Base-by-base conservation (phyloP, 2,329 filamentous ascomycete species). In the Talaromyces sp. region DNA sequence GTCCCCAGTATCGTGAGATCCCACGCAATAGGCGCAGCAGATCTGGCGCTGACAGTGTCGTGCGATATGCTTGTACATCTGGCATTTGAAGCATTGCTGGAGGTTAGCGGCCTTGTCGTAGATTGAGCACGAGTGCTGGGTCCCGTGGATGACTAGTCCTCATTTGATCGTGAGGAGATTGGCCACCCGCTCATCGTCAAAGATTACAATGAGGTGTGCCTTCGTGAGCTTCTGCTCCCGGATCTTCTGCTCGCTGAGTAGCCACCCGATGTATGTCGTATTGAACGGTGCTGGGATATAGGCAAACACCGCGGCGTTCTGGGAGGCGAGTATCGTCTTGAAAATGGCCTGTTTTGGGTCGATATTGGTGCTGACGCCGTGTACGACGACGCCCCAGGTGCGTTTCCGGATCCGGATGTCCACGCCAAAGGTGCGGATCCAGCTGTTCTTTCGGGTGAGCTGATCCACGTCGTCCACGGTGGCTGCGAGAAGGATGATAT, bases 51-150 rank as follows among this genome's bases (percentile, higher is more conserved):
- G 29, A 34, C 45, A 51, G 45, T 51, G 47, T 10, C 29, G 27
- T 25, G 45, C 29, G 6, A 61, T 61, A 53, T 61, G 31, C 47
- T 61, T 61, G 29, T 61, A 61, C 45, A 61, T 61, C 34, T 61
- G 45, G 34, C 45, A 53, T 7, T 27, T 22, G 29, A 40, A 61
- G 34, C 59, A 61, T 22, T 53, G 59, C 31, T 61, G 59, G 3
- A 53, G 59, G 6, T 61, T 61, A 19, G 31, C 59, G 1, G 27
- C 6, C 13, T 61, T 61, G 19, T 61, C 10, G 10, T 53, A 61
- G 4, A 61, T 61, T 3, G 10, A 22, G 27, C 8, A 36, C 17
- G 15, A 7, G n/a, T 61, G 58, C 5, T 53, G 59, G 10, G 2
- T 25, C 1, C 40, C 58, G 17, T 61, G 31, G 19, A 49, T 61